Conservation (phyloP, 257 asterid species). For the Ilex aquifolium region DNA sequence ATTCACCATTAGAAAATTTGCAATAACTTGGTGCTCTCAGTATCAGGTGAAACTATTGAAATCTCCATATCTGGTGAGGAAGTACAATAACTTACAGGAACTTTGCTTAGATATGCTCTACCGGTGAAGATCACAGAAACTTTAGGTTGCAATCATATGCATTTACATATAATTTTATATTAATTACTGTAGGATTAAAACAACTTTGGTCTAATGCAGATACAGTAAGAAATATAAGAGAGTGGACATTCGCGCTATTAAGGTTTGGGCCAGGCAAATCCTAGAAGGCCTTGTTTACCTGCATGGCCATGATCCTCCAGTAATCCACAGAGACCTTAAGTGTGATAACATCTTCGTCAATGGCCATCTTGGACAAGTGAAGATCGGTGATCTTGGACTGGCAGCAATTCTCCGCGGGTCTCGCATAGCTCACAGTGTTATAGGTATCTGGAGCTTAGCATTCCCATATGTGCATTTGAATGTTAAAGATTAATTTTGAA, state of each 20-base stretch:
- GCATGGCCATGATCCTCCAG: conserved; percentile 91
- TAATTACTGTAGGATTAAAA: neutral
- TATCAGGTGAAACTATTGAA: too few species aligned
- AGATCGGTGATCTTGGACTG: conserved; percentile 92
- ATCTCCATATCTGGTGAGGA: too few species aligned
- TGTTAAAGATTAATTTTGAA: too few species aligned
- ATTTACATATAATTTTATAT: too few species aligned
- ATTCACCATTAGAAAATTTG: too few species aligned
- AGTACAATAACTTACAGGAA: too few species aligned
- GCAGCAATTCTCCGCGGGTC: conserved; percentile 79
- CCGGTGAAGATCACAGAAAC: too few species aligned
- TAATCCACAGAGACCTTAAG: conserved; percentile 92
- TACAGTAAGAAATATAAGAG: conserved; percentile 69
- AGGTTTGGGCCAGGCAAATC: conserved; percentile 86
- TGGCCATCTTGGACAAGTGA: conserved; percentile 95
- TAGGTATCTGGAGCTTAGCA: conserved; percentile 34
- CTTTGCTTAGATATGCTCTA: too few species aligned
- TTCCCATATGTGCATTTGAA: too few species aligned
- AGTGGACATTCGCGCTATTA: conserved; percentile 68
- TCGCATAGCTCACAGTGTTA: conserved; percentile 72
- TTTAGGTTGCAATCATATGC: too few species aligned
- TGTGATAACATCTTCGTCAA: conserved; percentile 93
- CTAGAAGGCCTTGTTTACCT: conserved; percentile 84
- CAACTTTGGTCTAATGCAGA: conserved; percentile 40
- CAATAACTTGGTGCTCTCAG: too few species aligned